Base-by-base conservation (phyloP, 495 filamentous ascomycete genomes). In the Talaromyces wortmannii region DNA sequence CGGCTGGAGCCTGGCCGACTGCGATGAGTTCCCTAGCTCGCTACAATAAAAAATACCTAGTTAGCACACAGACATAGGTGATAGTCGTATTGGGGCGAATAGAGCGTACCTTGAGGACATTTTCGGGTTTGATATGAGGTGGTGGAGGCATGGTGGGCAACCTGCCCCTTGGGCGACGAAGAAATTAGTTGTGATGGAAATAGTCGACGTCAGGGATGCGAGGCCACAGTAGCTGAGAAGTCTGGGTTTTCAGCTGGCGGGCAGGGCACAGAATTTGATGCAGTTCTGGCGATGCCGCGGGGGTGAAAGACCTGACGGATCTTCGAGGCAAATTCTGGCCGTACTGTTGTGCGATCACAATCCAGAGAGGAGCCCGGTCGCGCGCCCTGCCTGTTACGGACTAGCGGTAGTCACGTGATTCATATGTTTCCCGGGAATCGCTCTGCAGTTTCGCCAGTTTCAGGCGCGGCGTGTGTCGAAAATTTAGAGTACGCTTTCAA, bases 1-100 rank as follows among this genome's bases (percentile, higher is more conserved):
- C 95, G 67, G 94, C 92, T 60, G 86, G 81, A 61, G 88, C 79
- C 82, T 97, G 95, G 70, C 88, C 87, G 65, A 98, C 94, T 62
- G 90, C 94, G 77, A 97, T 95, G 70, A 98, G 90, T 80, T 98
- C 94, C 76, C 96, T 90, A 51, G 92, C 94, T 65, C 94, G 83
- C 84, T 88, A 57, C 52, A 59, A 46, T 57, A 31, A 18, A 31
- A 45, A 47, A 18, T 56, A 48, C 45, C 36, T 18, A 50, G 7
- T 44, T 5, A 6, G n/a, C 13, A 2, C 42, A 55, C 2, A 50
- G 46, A 0, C 10, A 12, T 46, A 48, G 16, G 47, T 33, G 17
- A 43, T 23, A 30, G 15, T 40, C 18, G 10, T 0, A 42, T 55
- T 16, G 7, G 2, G 46, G 15, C 32, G 48, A 10, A 53, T 4